Evolutionary conservation across 2,329 filamentous ascomycete species (phyloP), one percentile per base, ranked within the genome.

Genomic region (Verticillium albo-atrum): DNA sequence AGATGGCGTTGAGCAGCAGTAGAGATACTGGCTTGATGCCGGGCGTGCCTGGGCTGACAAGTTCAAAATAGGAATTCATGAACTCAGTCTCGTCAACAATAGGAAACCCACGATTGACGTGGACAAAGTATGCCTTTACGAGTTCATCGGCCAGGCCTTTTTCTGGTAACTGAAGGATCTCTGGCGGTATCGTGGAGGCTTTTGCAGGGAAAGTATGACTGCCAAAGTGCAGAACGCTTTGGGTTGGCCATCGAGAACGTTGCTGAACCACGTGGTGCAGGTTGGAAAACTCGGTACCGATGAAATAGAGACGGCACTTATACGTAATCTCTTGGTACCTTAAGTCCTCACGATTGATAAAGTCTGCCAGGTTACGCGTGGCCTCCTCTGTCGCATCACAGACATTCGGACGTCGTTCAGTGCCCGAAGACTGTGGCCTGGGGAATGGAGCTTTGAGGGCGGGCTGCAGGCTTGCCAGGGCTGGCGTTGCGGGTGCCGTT

Each of bases 261-360:
- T 83, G 81, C 14, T 79, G 78, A 28, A 84, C 77, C 50, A 84
- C 70, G 63, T 83, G 82, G 58, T 81, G 81, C 64, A 84, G 75
- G 60, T 84, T 84, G 34, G 82, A 84, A 60, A 82, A 76, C 62
- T 83, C 81, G 58, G 80, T 79, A 6, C 82, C 82, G 52, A 84
- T 81, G 64, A 82, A 84, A 59, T 80, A 81, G 12, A 81, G 76
- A 26, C 81, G 76, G 17, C 79, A 77, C 3, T 75, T 72, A 56
- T 74, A 71, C 35, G 76, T 72, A n/a, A 83, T 82, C 58, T 80
- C 77, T 20, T 76, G 70, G 25, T 73, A 69, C 32, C 74, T 73
- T 26, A 75, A 70, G 23, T 78, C 76, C 55, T 81, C 77, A 51
- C 77, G 74, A 59, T 82, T 79, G 56, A 83, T 78, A 54, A 82